Evolutionary conservation across 495 filamentous ascomycete genomes (phyloP).

Genomic region (Penicillium longicatenatum): DNA sequence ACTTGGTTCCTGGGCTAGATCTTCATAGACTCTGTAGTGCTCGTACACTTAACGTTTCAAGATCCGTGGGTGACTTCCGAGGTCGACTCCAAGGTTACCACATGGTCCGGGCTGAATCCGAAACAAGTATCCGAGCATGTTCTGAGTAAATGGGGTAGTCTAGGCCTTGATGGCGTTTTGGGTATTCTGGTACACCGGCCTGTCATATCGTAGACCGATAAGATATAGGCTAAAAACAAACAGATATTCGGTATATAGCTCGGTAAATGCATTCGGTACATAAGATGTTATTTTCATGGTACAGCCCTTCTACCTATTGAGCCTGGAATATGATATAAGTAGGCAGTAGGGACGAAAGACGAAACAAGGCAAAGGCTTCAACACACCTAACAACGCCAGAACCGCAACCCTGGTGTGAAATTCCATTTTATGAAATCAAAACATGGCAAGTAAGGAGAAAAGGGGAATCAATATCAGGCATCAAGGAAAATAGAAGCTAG

Average conservation of each 20-base stretch:
- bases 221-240: background rate
- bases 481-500: slow-evolving; percentile 7
- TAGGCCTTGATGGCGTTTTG: background rate
- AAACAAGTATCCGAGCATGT: background rate
- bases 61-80: background rate
- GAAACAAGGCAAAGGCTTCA: background rate
- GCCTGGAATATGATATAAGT: background rate
- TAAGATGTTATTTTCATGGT: background rate
- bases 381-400: slow-evolving; percentile 7
- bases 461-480: slow-evolving; percentile 10
- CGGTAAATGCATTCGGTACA: too few species aligned
- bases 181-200: background rate
- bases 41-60: slow-evolving; percentile 1
- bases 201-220: background rate
- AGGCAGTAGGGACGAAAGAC: background rate
- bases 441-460: slow-evolving; percentile 8
- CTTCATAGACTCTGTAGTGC: background rate
- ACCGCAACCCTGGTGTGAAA: background rate
- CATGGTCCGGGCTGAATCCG: background rate
- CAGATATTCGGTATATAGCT: too few species aligned
- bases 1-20: background rate
- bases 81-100: background rate
- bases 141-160: background rate
- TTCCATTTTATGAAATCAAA: background rate
- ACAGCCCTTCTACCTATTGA: background rate